A percentile compares a stretch with the other conserved stretches of the same genome.
These are phyloP conservation scores for Cordia subcordata DNA, from an alignment of 257 asterid species.

Conservation along the genomic window DNA sequence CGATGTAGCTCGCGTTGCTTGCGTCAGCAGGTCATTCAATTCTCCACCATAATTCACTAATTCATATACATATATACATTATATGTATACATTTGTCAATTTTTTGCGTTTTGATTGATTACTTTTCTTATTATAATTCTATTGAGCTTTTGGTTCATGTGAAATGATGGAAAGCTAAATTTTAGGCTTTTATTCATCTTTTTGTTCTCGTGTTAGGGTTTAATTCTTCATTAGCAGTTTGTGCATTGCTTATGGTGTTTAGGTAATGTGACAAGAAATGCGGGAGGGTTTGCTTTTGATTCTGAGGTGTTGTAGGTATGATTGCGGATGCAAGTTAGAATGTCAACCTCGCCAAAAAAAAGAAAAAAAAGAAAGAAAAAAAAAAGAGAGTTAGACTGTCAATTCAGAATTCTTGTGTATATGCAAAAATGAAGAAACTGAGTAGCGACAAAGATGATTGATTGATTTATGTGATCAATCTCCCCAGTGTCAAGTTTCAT, in stretches of 20 bases:
- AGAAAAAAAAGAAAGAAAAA: no score
- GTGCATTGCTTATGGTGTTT: background rate
- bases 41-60: no score
- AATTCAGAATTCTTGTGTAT: background rate
- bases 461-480: no score
- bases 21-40: constrained; percentile 72
- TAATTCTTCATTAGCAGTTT: background rate
- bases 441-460: background rate
- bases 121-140: background rate
- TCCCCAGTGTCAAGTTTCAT: no score
- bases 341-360: no score
- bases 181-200: no score
- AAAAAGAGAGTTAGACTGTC: no score
- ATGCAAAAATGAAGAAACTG: background rate
- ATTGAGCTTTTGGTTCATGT: background rate
- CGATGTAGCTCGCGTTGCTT: constrained; percentile 80
- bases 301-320: no score
- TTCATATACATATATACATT: no score
- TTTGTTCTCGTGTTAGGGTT: background rate
- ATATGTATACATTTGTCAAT: background rate
- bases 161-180: background rate
- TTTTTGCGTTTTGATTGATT: background rate
- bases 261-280: background rate
- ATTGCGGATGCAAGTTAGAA: background rate
- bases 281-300: background rate